Conservation (phyloP, 23 red algal species). For the Gracilaria domingensis region DNA sequence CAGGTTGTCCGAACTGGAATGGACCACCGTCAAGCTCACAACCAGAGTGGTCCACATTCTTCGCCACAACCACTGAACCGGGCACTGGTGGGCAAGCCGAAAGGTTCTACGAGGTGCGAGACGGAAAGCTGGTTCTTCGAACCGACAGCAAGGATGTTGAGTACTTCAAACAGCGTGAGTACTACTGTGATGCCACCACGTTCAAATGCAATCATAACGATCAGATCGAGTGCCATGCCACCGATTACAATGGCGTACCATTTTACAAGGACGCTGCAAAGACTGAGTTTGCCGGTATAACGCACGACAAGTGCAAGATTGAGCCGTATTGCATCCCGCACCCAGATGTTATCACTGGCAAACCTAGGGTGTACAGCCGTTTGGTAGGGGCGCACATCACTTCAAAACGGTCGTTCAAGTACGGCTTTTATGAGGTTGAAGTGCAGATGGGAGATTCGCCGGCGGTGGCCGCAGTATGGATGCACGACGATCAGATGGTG, state of each 20-base stretch:
- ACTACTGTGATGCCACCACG: constrained; percentile 33
- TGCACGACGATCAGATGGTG: constrained; percentile 51
- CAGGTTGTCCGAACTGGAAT: constrained; percentile 36
- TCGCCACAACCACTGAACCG: constrained; percentile 34
- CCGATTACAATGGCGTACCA: constrained; percentile 20
- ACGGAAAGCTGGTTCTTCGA: not conserved
- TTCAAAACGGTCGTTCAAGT: constrained; percentile 11
- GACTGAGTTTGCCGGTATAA: constrained; percentile 22
- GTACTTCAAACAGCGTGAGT: constrained; percentile 43
- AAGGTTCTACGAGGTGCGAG: not conserved
- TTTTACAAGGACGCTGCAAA: constrained; percentile 35
- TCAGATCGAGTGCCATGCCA: not conserved
- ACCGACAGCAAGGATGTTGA: constrained; percentile 3
- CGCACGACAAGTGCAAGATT: constrained; percentile 56
- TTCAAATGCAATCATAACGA: constrained; percentile 47
- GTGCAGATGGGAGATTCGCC: constrained; percentile 26
- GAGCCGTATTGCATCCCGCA: constrained; percentile 50
- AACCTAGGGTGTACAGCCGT: constrained; percentile 19
- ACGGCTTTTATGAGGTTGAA: constrained; percentile 35
- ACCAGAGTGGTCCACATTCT: constrained; percentile 20
- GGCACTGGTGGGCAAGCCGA: not conserved
- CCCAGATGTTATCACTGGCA: constrained; percentile 19
- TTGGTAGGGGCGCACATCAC: constrained; percentile 36
- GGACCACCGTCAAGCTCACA: not conserved
- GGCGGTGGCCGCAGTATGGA: constrained; percentile 24